These are phyloP conservation scores for Emericellopsis terricola DNA, from an alignment of 495 filamentous ascomycete species.

Conservation along the genomic window DNA sequence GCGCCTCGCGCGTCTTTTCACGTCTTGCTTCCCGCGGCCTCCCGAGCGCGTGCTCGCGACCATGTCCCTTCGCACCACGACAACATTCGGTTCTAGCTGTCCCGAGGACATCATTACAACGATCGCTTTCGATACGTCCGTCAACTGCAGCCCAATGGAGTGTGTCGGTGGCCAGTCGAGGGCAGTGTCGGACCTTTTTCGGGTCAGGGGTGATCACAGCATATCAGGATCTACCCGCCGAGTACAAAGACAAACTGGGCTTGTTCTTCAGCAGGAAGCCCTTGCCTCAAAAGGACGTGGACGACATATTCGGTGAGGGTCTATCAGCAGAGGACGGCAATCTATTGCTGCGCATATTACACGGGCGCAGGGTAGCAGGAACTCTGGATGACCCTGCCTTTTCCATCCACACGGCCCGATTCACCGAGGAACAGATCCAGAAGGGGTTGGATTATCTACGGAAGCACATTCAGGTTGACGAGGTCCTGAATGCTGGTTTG, in stretches of 20 bases:
- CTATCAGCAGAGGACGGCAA: constrained; percentile 38
- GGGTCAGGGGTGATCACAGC: constrained; percentile 13
- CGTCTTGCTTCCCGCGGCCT: too few relatives aligned
- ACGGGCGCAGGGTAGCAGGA: constrained; percentile 56
- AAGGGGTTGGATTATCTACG: constrained; percentile 53
- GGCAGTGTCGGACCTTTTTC: constrained; percentile 10
- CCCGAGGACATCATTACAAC: too few relatives aligned
- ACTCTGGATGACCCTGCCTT: constrained; percentile 42
- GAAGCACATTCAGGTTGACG: constrained; percentile 49
- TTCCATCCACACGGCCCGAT: constrained; percentile 12
- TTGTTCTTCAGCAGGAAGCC: constrained; percentile 25
- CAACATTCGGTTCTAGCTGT: too few relatives aligned
- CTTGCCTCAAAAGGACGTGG: constrained; percentile 36
- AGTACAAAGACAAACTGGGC: constrained; percentile 26
- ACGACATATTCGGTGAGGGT: constrained; percentile 39
- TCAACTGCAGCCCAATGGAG: too few relatives aligned
- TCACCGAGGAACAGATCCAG: constrained; percentile 14
- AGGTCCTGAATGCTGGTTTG: constrained; percentile 39
- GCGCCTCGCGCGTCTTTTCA: too few relatives aligned
- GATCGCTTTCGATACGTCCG: too few relatives aligned
- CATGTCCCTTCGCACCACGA: too few relatives aligned
- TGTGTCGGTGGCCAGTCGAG: too few relatives aligned
- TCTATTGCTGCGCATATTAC: constrained; percentile 45
- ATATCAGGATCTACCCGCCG: constrained; percentile 26
- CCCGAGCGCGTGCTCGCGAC: too few relatives aligned